Percentiles rank a stretch among this genome's conserved stretches.
Conservation (phyloP, 2,329 filamentous ascomycete species). For the Ascochyta viciae-villosae region DNA sequence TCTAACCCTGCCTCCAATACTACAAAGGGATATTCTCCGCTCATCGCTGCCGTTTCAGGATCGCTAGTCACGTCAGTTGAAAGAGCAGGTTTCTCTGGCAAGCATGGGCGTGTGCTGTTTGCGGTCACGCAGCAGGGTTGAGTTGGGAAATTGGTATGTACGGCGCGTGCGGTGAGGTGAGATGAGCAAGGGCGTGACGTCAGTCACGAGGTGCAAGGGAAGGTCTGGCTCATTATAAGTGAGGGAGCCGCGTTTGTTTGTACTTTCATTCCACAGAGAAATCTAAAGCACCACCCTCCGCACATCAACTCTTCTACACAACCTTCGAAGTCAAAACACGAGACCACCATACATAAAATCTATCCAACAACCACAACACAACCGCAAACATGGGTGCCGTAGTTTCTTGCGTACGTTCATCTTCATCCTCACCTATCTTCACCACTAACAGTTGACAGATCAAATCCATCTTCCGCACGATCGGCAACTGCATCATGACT, state of each 20-base stretch:
- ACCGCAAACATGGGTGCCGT: conserved; percentile 76
- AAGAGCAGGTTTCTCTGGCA: conserved; percentile 17
- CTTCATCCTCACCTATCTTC: not conserved
- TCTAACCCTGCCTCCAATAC: conserved; percentile 7
- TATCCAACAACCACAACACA: conserved; percentile 7
- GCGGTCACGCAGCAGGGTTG: conserved; percentile 15
- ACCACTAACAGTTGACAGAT: conserved; percentile 45
- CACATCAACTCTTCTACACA: not conserved
- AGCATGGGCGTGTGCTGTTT: conserved; percentile 16
- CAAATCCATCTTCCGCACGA: conserved; percentile 54
- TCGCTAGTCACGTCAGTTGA: conserved; percentile 12
- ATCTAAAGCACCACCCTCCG: not conserved
- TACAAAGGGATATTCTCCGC: conserved; percentile 10
- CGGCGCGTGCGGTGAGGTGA: conserved; percentile 11
- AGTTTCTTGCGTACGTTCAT: conserved; percentile 76
- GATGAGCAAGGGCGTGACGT: conserved; percentile 17
- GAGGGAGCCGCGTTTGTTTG: conserved; percentile 18
- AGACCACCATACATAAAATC: not conserved
- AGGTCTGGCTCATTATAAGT: conserved; percentile 16
- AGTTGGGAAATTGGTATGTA: conserved; percentile 14
- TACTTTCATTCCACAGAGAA: conserved; percentile 12
- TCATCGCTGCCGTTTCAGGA: conserved; percentile 14
- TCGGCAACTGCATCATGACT: conserved; percentile 56
- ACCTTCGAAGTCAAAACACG: not conserved
- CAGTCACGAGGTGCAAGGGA: conserved; percentile 2